Base-by-base conservation (phyloP, 2,329 filamentous ascomycete species). In the Onygena corvina region DNA sequence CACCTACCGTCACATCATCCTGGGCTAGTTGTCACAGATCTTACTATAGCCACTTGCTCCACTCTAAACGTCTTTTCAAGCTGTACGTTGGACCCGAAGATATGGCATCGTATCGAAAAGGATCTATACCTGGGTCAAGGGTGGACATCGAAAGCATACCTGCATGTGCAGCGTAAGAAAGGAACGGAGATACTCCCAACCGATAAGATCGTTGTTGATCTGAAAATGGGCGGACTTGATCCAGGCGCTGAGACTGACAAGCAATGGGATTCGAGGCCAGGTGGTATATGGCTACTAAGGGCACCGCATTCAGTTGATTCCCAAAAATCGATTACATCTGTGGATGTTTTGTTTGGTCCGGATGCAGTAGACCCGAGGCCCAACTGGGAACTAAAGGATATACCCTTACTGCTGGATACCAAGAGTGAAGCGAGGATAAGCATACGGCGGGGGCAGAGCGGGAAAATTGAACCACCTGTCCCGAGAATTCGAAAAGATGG, bases 331-430 rank as follows among this genome's bases (percentile, higher is more conserved):
- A 75, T 95, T 46, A 94, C 87, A 0, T 83, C 81, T 3, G 73
- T 94, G 4, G 89, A 95, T 61, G 79, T 94, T 3, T 73, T 95
- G 4, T 95, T 93, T 60, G 89, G 89, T 16, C 80, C 89, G 16
- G 89, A 95, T 62, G 90, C 89, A 7, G 86, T 89, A 27, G 92
- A 98, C 63, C 89, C 87, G 3, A 80, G 92, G 50, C 77, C 81
- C 1, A 85, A 85, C 25, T 98, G 93, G 92, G 73, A 80, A 51
- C 75, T 95, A 36, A 80, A 80, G 46, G 83, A 85, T 51, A 84
- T 79, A 5, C 79, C 84, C 7, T 66, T 96, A 50, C 69, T 90
- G 46, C 69, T 95, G 52, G 70, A 76, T 27, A 65, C 65, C 8
- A 69, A 76, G 7, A 80, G 81, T 20, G 80, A 83, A 55, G 80